phyloP scores from a whole-genome alignment of 257 asterid species.

The Solanum medicagineum region DNA sequence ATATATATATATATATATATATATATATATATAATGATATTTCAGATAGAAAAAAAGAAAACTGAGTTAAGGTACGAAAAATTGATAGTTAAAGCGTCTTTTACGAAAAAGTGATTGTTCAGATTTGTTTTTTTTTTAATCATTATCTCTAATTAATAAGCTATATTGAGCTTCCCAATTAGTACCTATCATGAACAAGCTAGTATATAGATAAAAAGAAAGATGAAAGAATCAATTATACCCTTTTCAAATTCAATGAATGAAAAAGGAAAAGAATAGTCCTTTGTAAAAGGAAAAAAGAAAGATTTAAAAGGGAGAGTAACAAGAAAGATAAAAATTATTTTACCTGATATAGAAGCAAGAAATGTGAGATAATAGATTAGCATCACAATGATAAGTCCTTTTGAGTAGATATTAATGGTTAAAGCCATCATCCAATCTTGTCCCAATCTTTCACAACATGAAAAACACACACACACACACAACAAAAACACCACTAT shows the following conservation, averaged over 20 bases:
- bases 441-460: neutral
- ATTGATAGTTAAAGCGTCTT: too few species aligned
- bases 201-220: neutral
- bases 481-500: neutral
- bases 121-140: neutral
- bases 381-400: conserved; percentile 21
- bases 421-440: neutral
- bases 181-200: neutral
- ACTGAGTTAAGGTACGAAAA: neutral
- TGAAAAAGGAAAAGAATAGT: neutral
- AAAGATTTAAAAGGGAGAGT: neutral
- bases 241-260: neutral
- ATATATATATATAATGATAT: neutral
- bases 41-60: neutral
- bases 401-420: neutral
- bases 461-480: neutral
- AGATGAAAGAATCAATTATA: neutral
- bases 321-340: neutral
- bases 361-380: conserved; percentile 24
- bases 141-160: neutral
- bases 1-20: too few species aligned
- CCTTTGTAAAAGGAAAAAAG: neutral
- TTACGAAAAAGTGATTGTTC: too few species aligned
- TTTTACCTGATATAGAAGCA: conserved; percentile 36
- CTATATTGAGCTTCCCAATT: neutral